These are phyloP conservation scores for Vishniacozyma victoriae DNA, from an alignment of 768 basidiomycete genomes.

Conservation along the genomic window DNA sequence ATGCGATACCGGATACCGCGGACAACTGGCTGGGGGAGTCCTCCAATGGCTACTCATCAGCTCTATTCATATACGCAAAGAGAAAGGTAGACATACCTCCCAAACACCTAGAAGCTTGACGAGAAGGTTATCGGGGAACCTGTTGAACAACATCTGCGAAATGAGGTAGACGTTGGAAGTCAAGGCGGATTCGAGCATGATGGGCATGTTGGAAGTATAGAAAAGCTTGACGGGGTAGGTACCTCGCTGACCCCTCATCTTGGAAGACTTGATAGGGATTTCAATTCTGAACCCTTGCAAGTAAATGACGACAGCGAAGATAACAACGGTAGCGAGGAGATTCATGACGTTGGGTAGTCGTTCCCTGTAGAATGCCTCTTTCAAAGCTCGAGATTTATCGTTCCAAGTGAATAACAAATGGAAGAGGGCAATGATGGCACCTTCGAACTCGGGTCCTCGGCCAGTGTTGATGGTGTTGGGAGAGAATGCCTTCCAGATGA, in stretches of 20 bases:
- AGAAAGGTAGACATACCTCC: conserved; percentile 64
- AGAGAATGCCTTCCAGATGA: conserved; percentile 99
- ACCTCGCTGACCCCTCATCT: conserved; percentile 91
- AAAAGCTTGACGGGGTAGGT: conserved; percentile 96
- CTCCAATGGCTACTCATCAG: conserved; percentile 65
- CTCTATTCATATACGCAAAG: conserved; percentile 1
- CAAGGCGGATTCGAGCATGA: conserved; percentile 94
- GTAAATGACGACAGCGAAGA: conserved; percentile 95
- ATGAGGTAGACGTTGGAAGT: conserved; percentile 93
- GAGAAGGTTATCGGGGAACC: conserved; percentile 87
- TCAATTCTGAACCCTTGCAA: conserved; percentile 98
- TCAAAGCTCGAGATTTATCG: conserved; percentile 91
- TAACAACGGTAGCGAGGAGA: conserved; percentile 80
- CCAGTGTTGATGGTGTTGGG: conserved; percentile 98
- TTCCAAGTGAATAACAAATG: conserved; percentile 97
- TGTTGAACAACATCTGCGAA: conserved; percentile 84
- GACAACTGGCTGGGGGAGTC: conserved; percentile 80
- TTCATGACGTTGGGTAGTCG: conserved; percentile 97
- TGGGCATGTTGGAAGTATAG: conserved; percentile 99
- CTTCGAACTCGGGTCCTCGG: conserved; percentile 95
- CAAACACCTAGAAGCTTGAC: conserved; percentile 90
- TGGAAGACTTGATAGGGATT: conserved; percentile 95
- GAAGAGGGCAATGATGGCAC: conserved; percentile 92
- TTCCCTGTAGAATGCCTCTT: conserved; percentile 97
- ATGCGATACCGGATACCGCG: conserved; percentile 84